Base-by-base conservation (phyloP, 352 stramenopile species). In the Hyaloperonospora arabidopsidis region DNA sequence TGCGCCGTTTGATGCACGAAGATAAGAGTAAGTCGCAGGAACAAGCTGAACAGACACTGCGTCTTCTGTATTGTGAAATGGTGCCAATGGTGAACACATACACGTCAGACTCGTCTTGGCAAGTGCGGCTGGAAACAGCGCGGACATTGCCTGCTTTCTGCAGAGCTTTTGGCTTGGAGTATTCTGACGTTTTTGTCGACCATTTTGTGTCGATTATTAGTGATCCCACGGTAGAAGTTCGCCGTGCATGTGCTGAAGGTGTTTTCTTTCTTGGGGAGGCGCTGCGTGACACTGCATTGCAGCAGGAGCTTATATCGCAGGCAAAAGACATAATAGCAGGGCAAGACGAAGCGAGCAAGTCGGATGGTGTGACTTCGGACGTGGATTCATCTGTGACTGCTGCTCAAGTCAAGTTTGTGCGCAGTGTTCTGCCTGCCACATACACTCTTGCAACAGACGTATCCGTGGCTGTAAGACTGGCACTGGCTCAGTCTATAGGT, bases 71-170 rank as follows among this genome's bases (percentile, higher is more conserved):
- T 41, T 79, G 71, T 59, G 79, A 91, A 43, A 88, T 95, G 74
- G 69, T 95, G 45, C 84, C 84, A 5, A 82, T 93, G 74, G 77
- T 95, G 43, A 95, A 93, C 65, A 89, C 80, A 29, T 93, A 91
- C 65, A 87, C 79, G 19, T 89, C 79, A 12, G 84, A 95, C 40
- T 85, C 80, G 10, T 92, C 83, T 14, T 95, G 84, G 84, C 84
- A 95, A 70, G 82, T 95, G 29, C 82, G 84, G 19, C 59, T 93
- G 8, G 79, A 95, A 54, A 82, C 76, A 18, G 79, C 82, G 12
- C 69, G 74, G 17, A 90, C 78, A 12, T 69, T 95, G 19, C 80
- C 80, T 32, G 61, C 65, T n/a, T 89, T 93, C 41, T 88, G 79
- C 39, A 57, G 74, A 59, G 79, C 75, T 7, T 92, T 95, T 57